Base-by-base conservation (phyloP, 495 filamentous ascomycete species). In the Penicillium steckii region DNA sequence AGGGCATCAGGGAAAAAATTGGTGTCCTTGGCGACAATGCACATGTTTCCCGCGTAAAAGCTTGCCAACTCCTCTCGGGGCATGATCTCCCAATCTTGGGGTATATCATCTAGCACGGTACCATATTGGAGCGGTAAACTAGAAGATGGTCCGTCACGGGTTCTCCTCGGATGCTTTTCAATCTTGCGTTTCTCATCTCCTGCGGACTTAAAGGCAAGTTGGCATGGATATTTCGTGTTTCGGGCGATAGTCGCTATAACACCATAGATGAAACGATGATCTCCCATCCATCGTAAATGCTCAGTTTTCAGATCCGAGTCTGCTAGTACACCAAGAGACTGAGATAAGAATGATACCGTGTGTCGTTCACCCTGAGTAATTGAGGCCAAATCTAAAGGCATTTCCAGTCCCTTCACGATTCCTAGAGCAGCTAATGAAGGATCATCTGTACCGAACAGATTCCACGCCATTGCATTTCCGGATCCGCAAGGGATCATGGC, bases 401-500 rank as follows among this genome's bases (percentile, higher is more conserved):
- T 91, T 13, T 80, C 76, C 27, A 93, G 67, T 6, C 89, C 90
- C 66, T 97, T 97, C 48, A 96, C 76, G 15, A 94, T 84, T 1
- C 80, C 80, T 50, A 97, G 66, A 7, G 91, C 86, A 3, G 90
- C 87, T 37, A 89, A 58, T 50, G 82, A 85, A 8, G 86, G 78
- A 56, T 81, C 85, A 33, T 84, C 80, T 0, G 88, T 91, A 3
- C 91, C 91, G 50, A 85, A 89, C 24, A 94, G 69, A 59, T 95
- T 96, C 73, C 85, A 86, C 52, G 85, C 85, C 89, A 96, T 88
- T 22, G 89, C 91, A 66, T 97, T 97, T 5, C 92, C 92, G 27
- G 86, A 88, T 6, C 92, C 92, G 60, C 91, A 91, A 8, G 92
- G 92, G 7, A 97, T 73, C 60, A 93, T 86, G 22, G 85, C 84